These are phyloP conservation scores for Aureobasidium sp. DNA, from an alignment of 2,329 filamentous ascomycete genomes.

Conservation along the genomic window DNA sequence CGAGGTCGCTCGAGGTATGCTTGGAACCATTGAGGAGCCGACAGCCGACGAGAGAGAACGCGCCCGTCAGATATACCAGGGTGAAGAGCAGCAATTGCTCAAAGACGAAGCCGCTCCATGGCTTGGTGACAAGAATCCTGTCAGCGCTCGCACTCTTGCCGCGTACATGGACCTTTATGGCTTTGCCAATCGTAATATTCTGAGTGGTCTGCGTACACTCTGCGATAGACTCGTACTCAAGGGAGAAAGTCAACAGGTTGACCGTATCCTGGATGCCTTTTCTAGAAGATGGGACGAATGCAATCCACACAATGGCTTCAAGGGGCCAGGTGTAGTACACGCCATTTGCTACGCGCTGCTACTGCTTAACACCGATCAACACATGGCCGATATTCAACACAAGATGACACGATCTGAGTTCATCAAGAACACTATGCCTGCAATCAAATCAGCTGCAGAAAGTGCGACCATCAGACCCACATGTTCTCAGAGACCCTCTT, in stretches of 20 bases:
- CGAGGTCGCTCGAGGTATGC: conserved; percentile 12
- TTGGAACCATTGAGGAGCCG: conserved; percentile 32
- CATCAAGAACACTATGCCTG: conserved; percentile 91
- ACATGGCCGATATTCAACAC: conserved; percentile 87
- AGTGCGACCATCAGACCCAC: conserved; percentile 23
- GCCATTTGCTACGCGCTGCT: conserved; percentile 96
- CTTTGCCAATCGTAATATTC: conserved; percentile 72
- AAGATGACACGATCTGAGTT: conserved; percentile 96
- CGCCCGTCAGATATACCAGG: conserved; percentile 76
- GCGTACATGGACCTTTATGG: conserved; percentile 94
- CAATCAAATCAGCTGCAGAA: conserved; percentile 65
- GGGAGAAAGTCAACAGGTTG: conserved; percentile 93
- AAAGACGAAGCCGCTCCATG: conserved; percentile 78
- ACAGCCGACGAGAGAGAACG: conserved; percentile 65
- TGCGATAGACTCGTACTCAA: conserved; percentile 76
- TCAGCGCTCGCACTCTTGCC: conserved; percentile 48
- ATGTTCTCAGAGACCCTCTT: conserved; percentile 20
- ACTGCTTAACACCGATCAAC: conserved; percentile 90
- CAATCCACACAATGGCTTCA: conserved; percentile 90
- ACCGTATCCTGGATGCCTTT: conserved; percentile 85
- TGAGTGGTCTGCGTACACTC: conserved; percentile 69
- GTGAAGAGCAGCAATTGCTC: conserved; percentile 70
- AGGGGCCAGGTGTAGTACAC: conserved; percentile 83
- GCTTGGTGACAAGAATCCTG: conserved; percentile 64
- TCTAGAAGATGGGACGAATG: conserved; percentile 87